Conservation (phyloP, 331 rosid species). For the Rosa hybrid region DNA sequence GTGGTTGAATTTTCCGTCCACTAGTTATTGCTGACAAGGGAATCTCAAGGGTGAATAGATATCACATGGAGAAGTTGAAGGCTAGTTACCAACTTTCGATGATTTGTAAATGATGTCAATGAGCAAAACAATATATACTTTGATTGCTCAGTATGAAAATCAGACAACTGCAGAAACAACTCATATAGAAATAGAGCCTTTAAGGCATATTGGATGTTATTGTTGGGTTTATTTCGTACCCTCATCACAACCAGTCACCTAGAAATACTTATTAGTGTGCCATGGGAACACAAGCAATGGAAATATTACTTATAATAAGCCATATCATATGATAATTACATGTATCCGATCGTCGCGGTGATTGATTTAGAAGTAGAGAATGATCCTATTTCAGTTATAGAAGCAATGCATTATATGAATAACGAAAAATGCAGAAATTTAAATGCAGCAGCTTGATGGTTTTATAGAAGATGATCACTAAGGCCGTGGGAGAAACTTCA, state of each 20-base stretch:
- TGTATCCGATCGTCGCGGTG: too few species aligned
- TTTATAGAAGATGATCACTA: too few species aligned
- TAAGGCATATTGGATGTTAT: conserved; percentile 79
- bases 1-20: conserved; percentile 95
- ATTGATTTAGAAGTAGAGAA: too few species aligned
- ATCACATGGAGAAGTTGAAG: conserved; percentile 94
- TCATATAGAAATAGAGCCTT: conserved; percentile 90
- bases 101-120: conserved; percentile 90
- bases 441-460: too few species aligned
- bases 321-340: too few species aligned
- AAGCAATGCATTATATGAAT: too few species aligned
- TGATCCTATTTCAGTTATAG: too few species aligned
- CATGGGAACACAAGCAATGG: conserved; percentile 99
- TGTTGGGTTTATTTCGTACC: conserved; percentile 92
- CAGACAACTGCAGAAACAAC: conserved; percentile 69
- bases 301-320: too few species aligned
- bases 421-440: too few species aligned
- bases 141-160: conserved; percentile 86
- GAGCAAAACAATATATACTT: conserved; percentile 92
- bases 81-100: conserved; percentile 79
- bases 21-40: conserved; percentile 92
- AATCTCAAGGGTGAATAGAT: conserved; percentile 69
- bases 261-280: conserved; percentile 98
- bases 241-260: conserved; percentile 97
- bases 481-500: too few species aligned